Conservation (phyloP, 805 yeast genomes). For the Wickerhamiella galacta region DNA sequence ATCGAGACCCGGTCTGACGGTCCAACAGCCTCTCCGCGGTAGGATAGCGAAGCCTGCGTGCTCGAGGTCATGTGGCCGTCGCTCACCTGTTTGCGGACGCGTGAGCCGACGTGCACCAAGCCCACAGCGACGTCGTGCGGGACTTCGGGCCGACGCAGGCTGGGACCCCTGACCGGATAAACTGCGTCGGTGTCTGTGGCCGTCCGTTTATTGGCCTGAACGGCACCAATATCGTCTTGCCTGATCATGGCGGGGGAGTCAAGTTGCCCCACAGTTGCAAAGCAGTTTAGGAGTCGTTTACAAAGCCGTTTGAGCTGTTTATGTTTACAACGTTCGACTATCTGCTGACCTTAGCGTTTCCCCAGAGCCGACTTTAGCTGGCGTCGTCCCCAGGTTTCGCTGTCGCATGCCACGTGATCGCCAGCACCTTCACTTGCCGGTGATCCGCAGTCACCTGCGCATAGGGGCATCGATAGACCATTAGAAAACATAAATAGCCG, state of each 20-base stretch:
- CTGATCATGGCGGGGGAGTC: no score
- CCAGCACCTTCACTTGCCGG: slow-evolving; percentile 5
- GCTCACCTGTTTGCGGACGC: slow-evolving; percentile 18
- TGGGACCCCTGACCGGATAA: background rate
- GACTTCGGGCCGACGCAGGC: background rate
- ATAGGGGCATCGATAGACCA: no score
- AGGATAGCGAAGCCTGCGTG: slow-evolving; percentile 14
- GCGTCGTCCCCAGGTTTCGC: no score
- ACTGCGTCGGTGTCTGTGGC: background rate
- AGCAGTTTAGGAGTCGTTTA: no score
- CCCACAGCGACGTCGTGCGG: slow-evolving; percentile 13
- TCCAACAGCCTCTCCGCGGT: slow-evolving; percentile 15
- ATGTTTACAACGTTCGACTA: no score
- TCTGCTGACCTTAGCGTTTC: no score
- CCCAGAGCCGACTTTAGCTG: no score
- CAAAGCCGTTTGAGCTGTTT: no score
- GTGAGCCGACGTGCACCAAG: slow-evolving; percentile 16
- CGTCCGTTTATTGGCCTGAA: background rate
- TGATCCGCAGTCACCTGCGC: slow-evolving; percentile 8
- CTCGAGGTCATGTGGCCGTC: slow-evolving; percentile 19
- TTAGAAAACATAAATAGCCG: no score
- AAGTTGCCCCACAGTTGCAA: no score
- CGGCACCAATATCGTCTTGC: no score
- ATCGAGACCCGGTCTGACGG: slow-evolving; percentile 10
- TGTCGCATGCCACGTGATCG: no score